Conservation (phyloP, 2,329 filamentous ascomycete species). For the Trichoderma sp. region DNA sequence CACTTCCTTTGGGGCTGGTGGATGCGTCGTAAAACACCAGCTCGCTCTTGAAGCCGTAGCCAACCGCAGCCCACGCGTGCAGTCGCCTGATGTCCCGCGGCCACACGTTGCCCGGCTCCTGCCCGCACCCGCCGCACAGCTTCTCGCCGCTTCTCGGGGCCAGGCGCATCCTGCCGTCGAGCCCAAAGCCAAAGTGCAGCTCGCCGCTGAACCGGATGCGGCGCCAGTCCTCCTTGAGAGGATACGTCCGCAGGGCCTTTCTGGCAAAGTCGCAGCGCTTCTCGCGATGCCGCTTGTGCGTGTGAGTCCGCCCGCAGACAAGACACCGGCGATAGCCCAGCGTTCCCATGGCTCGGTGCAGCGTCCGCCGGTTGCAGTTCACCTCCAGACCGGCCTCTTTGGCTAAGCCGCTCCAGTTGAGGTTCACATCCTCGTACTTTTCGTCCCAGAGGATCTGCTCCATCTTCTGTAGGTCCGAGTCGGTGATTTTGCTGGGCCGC, state of each 20-base stretch:
- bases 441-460: conserved; percentile 38
- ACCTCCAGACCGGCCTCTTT: conserved; percentile 34
- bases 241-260: conserved; percentile 33
- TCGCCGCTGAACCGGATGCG: conserved; percentile 36
- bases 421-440: conserved; percentile 30
- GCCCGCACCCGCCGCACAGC: conserved; percentile 30
- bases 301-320: conserved; percentile 30
- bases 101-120: conserved; percentile 29
- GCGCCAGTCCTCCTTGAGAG: conserved; percentile 33
- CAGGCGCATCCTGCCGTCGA: conserved; percentile 36
- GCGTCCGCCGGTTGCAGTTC: conserved; percentile 34
- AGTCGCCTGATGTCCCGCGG: conserved; percentile 34
- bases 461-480: conserved; percentile 37
- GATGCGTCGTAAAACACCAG: conserved; percentile 38
- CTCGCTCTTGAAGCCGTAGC: conserved; percentile 38
- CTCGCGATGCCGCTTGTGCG: conserved; percentile 33
- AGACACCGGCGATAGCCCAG: conserved; percentile 36
- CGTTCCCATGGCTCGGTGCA: conserved; percentile 39
- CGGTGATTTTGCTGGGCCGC: conserved; percentile 34
- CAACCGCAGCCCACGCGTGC: conserved; percentile 37
- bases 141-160: conserved; percentile 35
- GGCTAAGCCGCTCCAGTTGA: conserved; percentile 36
- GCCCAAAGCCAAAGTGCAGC: conserved; percentile 39
- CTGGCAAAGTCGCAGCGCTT: conserved; percentile 35
- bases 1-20: conserved; percentile 33